phyloP scores from a whole-genome alignment of 2,329 filamentous ascomycete genomes.

The Dothistroma pini region DNA sequence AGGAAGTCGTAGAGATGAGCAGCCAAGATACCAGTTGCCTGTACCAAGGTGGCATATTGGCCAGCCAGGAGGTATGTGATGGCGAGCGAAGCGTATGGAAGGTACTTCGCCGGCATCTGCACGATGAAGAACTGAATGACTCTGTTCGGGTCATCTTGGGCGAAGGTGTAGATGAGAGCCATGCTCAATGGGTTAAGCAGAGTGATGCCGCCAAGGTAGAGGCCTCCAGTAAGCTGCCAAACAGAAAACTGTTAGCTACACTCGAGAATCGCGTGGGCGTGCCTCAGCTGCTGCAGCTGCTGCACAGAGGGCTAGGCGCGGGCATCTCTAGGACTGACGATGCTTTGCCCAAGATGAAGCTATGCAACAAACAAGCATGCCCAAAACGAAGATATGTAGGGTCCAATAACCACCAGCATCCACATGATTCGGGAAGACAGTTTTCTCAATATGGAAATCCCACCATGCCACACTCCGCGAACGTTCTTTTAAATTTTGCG shows the following conservation, averaged over 20 bases:
- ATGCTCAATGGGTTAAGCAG: conserved; percentile 64
- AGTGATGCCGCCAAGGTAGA: conserved; percentile 49
- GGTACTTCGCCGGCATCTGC: conserved; percentile 73
- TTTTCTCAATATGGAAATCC: conserved; percentile 51
- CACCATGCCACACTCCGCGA: conserved; percentile 50
- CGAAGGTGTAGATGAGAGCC: conserved; percentile 77
- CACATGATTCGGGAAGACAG: conserved; percentile 54
- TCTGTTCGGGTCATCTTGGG: conserved; percentile 76
- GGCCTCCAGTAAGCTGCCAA: conserved; percentile 36
- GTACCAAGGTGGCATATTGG: conserved; percentile 54
- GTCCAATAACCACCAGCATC: conserved; percentile 56
- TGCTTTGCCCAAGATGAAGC: background rate
- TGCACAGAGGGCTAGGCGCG: too few species aligned
- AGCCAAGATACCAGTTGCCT: conserved; percentile 75
- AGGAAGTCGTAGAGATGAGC: conserved; percentile 91
- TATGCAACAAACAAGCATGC: conserved; percentile 2
- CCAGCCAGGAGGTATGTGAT: conserved; percentile 68
- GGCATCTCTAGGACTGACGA: too few species aligned
- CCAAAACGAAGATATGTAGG: conserved; percentile 53
- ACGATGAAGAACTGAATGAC: conserved; percentile 78
- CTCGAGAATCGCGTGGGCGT: background rate
- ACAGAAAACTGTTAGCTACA: background rate
- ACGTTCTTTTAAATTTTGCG: conserved; percentile 45
- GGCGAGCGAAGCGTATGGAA: conserved; percentile 76
- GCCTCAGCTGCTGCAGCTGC: background rate